Percentiles rank a stretch among this genome's conserved stretches.
phyloP scores from a whole-genome alignment of 2,329 filamentous ascomycete genomes.

The Claviceps sp. region DNA sequence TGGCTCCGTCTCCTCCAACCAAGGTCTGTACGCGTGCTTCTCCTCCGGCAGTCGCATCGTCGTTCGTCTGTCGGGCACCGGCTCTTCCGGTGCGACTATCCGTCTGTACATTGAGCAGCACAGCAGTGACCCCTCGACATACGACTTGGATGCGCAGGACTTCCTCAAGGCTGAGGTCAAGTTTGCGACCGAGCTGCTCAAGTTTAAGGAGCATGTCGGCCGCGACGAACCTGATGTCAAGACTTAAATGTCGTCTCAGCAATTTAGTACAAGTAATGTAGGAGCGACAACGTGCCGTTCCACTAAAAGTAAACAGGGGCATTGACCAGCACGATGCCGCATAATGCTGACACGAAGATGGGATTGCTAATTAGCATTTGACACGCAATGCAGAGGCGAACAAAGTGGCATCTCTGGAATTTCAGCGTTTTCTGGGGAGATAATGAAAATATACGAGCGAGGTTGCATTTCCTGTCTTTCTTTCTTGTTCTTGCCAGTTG shows the following conservation, averaged over 20 bases:
- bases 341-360: too few relatives aligned
- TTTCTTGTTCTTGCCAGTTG: too few relatives aligned
- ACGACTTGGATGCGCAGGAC: slow-evolving; percentile 74
- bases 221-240: slow-evolving; percentile 91
- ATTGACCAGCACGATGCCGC: not conserved
- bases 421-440: too few relatives aligned
- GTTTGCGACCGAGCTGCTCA: slow-evolving; percentile 71
- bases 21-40: slow-evolving; percentile 90
- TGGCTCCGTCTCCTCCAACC: slow-evolving; percentile 87
- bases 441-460: too few relatives aligned
- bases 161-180: slow-evolving; percentile 85
- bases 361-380: too few relatives aligned
- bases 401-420: too few relatives aligned
- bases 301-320: too few relatives aligned
- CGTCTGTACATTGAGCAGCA: slow-evolving; percentile 96
- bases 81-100: slow-evolving; percentile 90
- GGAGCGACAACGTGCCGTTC: too few relatives aligned
- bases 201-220: slow-evolving; percentile 88
- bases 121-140: slow-evolving; percentile 66
- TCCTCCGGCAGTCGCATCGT: slow-evolving; percentile 91
- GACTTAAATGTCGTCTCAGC: slow-evolving; percentile 44
- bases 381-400: too few relatives aligned
- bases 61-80: slow-evolving; percentile 86
- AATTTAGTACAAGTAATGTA: too few relatives aligned
- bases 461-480: too few relatives aligned